Evolutionary conservation across 2,329 filamentous ascomycete species (phyloP).

Genomic region (Hypoxylon rubiginosum): DNA sequence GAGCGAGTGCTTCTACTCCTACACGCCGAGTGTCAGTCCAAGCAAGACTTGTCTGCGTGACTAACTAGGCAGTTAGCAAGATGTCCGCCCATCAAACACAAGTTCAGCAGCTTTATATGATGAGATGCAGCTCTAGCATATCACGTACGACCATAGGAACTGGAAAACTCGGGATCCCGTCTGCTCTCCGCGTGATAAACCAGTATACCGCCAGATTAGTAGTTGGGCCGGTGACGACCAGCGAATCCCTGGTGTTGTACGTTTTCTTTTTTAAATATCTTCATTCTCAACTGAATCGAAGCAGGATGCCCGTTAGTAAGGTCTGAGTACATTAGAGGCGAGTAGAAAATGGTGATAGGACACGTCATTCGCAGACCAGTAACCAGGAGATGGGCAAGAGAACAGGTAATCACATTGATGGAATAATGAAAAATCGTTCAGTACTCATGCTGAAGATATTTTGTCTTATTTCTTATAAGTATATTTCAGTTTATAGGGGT

Average conservation of each 20-base stretch:
- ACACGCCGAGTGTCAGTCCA: too few relatives aligned
- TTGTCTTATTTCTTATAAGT: not conserved
- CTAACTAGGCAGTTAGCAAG: too few relatives aligned
- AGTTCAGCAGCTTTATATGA: not conserved
- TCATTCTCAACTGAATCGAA: too few relatives aligned
- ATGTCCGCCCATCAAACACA: not conserved
- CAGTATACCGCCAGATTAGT: too few relatives aligned
- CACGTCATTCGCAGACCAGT: not conserved
- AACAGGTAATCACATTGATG: not conserved
- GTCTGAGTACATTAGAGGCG: too few relatives aligned
- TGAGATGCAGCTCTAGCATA: not conserved
- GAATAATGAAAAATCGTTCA: too few relatives aligned
- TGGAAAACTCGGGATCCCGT: slow-evolving; percentile 24
- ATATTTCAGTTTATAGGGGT: not conserved
- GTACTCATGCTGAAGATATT: too few relatives aligned
- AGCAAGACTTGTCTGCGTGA: too few relatives aligned
- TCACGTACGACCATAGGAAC: slow-evolving; percentile 27
- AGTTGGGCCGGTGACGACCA: slow-evolving; percentile 24
- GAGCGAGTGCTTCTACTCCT: too few relatives aligned
- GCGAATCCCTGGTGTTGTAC: slow-evolving; percentile 26
- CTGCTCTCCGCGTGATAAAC: slow-evolving; percentile 21
- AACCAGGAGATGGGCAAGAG: not conserved
- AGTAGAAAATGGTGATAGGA: not conserved
- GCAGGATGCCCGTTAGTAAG: too few relatives aligned
- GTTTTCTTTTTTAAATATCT: not conserved